Conservation (phyloP, 2,329 filamentous ascomycete species). For the Sporothrix luriei region DNA sequence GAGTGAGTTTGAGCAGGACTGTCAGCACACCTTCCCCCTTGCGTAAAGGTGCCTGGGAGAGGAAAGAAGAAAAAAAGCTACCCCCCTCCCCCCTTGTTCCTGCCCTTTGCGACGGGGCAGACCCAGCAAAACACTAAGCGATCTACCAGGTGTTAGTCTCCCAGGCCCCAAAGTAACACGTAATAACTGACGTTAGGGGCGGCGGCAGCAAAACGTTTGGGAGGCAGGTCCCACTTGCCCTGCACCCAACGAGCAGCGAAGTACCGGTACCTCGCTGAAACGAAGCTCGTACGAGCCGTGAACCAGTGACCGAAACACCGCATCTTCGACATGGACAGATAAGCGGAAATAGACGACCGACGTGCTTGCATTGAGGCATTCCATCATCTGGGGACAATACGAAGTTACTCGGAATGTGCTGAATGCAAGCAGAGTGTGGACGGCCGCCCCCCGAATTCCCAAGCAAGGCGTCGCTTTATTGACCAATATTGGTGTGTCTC, state of each 20-base stretch:
- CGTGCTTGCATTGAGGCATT: not conserved
- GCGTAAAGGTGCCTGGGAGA: not conserved
- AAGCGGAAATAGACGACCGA: not conserved
- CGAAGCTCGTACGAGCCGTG: slow-evolving; percentile 26
- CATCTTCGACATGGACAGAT: slow-evolving; percentile 16
- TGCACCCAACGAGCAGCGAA: slow-evolving; percentile 21
- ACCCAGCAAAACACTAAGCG: slow-evolving; percentile 20
- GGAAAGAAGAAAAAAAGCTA: not conserved
- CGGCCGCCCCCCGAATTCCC: not conserved
- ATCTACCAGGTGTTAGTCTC: not conserved
- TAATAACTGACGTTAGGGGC: slow-evolving; percentile 3
- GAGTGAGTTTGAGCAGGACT: not conserved
- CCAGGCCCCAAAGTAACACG: slow-evolving; percentile 4
- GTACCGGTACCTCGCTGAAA: slow-evolving; percentile 23
- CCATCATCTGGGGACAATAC: not conserved
- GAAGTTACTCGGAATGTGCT: not conserved
- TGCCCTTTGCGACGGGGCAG: slow-evolving; percentile 15
- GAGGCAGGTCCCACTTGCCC: not conserved
- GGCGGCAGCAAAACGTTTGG: slow-evolving; percentile 20
- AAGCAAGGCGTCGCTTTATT: slow-evolving; percentile 17
- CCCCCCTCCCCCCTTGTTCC: slow-evolving; percentile 24
- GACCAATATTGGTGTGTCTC: slow-evolving; percentile 12
- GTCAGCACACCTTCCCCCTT: slow-evolving; percentile 32
- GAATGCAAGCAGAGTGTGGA: not conserved
- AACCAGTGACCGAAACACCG: not conserved